phyloP scores from a whole-genome alignment of 768 basidiomycete genomes.

The Hirschioporus abietinus region DNA sequence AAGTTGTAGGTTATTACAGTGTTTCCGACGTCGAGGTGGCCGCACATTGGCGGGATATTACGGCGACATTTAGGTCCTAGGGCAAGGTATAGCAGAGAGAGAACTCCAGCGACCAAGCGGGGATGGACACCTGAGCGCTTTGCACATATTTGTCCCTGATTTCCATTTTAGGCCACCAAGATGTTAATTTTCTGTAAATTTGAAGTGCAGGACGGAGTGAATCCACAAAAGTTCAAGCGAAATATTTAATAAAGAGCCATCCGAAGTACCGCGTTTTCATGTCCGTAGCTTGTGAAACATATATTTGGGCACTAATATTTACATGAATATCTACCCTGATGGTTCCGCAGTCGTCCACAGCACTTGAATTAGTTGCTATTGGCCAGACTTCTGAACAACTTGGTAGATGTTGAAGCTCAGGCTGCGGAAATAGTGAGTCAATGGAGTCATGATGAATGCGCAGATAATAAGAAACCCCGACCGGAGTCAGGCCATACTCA shows the following conservation, averaged over 20 bases:
- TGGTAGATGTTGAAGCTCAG: conserved; percentile 77
- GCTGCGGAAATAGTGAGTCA: conserved; percentile 33
- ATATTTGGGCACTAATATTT: background rate
- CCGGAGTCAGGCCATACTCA: conserved; percentile 32
- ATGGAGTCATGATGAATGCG: background rate
- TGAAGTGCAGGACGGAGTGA: background rate
- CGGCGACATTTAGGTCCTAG: conserved; percentile 2
- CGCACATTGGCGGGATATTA: conserved; percentile 1
- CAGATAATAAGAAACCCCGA: background rate
- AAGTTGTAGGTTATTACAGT: background rate
- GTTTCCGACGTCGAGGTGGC: background rate
- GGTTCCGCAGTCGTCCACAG: background rate
- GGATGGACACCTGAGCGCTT: conserved; percentile 9
- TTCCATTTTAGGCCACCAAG: background rate
- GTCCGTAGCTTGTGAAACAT: background rate
- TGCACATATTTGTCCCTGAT: conserved; percentile 8
- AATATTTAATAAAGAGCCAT: background rate
- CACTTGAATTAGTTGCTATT: background rate
- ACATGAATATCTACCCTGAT: background rate
- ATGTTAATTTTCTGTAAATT: background rate
- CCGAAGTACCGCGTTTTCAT: background rate
- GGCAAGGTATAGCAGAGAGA: conserved; percentile 4
- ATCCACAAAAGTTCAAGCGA: too few species aligned
- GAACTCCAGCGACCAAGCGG: conserved; percentile 10
- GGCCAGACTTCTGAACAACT: conserved; percentile 31